Base-by-base conservation (phyloP, 2,329 filamentous ascomycete species). In the Fusarium tricinctum region DNA sequence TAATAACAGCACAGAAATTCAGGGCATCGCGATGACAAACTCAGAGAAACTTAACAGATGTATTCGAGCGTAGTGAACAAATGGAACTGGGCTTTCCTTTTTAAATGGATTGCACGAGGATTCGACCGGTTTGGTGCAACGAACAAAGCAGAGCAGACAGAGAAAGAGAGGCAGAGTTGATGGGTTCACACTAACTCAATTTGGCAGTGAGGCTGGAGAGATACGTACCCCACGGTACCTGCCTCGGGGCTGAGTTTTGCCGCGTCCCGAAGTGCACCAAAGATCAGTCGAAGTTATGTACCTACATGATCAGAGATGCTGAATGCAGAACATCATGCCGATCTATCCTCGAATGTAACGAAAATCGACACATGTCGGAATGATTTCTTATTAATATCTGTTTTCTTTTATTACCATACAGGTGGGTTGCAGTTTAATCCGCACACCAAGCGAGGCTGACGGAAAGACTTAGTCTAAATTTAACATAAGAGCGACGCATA, bases 221-320 rank as follows among this genome's bases (percentile, higher is more conserved):
- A 38, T 38, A 38, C 35, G 35, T 38, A 19, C 35, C 35, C 17
- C 22, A 46, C 17, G 46, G 69, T 61, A 69, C 48, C 40, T 58
- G 44, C 38, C 30, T 67, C 74, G 73, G 74, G 46, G 28, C 46
- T 58, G 55, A 48, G 72, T 75, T 74, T 70, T 55, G 53, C 73
- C 74, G 73, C 35, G n/a, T 47, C 58, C 72, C 72, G 70, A 44
- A 33, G 15, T 28, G 44, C 23, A 26, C 50, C 15, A 15, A 35
- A 38, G 47, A 58, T 48, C 26, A 40, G 42, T 26, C 35, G 33
- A 35, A 14, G 13, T 14, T 33, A 33, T 40, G 38, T 26, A 55
- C 23, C 33, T 45, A 32, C 8, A 13, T 40, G 42, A 30, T 15
- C 23, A 50, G 48, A 33, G 19, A 28, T 20, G n/a, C 26, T 26